Conservation (phyloP, 495 filamentous ascomycete species). For the Penicillium pulvis region DNA sequence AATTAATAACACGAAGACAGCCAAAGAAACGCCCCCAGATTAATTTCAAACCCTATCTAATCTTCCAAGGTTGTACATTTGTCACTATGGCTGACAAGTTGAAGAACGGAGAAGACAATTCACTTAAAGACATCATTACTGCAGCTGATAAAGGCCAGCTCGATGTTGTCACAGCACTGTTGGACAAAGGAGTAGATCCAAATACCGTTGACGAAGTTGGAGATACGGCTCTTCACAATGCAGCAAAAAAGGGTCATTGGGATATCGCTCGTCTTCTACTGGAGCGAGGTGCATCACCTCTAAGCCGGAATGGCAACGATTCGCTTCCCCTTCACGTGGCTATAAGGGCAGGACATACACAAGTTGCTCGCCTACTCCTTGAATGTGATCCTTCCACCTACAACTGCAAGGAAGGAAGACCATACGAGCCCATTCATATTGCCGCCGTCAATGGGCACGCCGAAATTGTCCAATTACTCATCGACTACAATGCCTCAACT, state of each 20-base stretch:
- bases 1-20: too few species aligned
- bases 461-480: conserved; percentile 8
- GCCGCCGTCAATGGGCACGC: conserved; percentile 1
- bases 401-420: not conserved
- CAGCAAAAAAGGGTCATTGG: conserved; percentile 15
- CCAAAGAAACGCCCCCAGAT: too few species aligned
- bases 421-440: not conserved
- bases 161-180: conserved; percentile 9
- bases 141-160: conserved; percentile 13
- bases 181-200: conserved; percentile 12
- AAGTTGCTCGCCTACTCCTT: conserved; percentile 8
- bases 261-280: conserved; percentile 10
- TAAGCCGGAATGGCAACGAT: conserved; percentile 1
- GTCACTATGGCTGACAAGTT: conserved; percentile 21
- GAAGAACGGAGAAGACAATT: too few species aligned
- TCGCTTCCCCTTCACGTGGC: conserved; percentile 4
- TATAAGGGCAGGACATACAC: conserved; percentile 2
- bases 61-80: not conserved
- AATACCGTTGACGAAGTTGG: conserved; percentile 13
- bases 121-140: conserved; percentile 4
- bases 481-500: not conserved
- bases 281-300: conserved; percentile 9
- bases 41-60: too few species aligned
- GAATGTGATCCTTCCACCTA: conserved; percentile 8
- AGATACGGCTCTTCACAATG: conserved; percentile 15